These are phyloP conservation scores for Coniosporium apollinis DNA, from an alignment of 495 filamentous ascomycete species.

Conservation along the genomic window DNA sequence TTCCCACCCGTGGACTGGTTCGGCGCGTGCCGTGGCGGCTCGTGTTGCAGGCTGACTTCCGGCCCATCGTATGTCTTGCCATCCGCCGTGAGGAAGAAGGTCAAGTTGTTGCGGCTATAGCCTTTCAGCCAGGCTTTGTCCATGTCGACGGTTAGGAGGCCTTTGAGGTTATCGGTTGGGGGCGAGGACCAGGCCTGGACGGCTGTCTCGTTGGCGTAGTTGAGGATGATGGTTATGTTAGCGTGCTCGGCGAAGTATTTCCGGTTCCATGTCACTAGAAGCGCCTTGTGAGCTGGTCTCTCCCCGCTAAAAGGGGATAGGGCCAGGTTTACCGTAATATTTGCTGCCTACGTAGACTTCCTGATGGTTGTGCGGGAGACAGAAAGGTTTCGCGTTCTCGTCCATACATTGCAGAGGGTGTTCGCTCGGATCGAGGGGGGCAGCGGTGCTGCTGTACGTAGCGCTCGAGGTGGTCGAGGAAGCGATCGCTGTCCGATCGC, in stretches of 20 bases:
- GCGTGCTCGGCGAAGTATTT: constrained; percentile 25
- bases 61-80: constrained; percentile 10
- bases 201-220: constrained; percentile 18
- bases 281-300: not conserved
- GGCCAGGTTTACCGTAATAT: constrained; percentile 21
- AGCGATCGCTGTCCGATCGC: too few species aligned
- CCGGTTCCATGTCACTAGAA: constrained; percentile 27
- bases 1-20: too few species aligned
- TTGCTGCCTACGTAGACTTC: constrained; percentile 26
- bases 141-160: constrained; percentile 23
- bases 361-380: too few species aligned
- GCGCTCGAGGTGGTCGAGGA: too few species aligned
- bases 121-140: constrained; percentile 24
- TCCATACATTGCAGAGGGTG: too few species aligned
- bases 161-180: constrained; percentile 24
- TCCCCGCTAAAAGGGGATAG: not conserved
- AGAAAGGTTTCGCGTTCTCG: too few species aligned
- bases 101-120: constrained; percentile 12
- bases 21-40: constrained; percentile 10
- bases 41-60: constrained; percentile 7
- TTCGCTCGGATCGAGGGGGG: too few species aligned
- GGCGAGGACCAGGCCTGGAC: constrained; percentile 24
- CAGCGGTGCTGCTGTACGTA: too few species aligned
- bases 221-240: constrained; percentile 25
- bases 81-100: constrained; percentile 9